Conservation (phyloP, 2,329 filamentous ascomycete species). For the Corynespora cassiicola region DNA sequence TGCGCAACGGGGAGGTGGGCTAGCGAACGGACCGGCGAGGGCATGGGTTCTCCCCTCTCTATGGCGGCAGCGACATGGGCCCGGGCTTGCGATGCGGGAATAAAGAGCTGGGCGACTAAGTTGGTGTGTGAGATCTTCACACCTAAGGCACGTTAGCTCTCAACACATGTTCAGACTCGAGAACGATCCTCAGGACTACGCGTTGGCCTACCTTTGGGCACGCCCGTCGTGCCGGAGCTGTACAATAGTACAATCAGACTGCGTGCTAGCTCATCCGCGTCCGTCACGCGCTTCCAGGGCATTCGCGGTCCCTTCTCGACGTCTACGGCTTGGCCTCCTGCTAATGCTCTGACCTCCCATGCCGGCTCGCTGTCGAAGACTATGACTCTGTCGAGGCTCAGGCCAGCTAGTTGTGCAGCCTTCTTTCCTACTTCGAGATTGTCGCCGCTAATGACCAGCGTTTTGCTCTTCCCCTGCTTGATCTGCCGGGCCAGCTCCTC, state of each 20-base stretch:
- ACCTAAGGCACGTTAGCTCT: conserved; percentile 10
- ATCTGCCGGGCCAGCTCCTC: conserved; percentile 57
- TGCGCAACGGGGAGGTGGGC: conserved; percentile 53
- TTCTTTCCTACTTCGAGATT: conserved; percentile 54
- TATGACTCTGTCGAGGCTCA: conserved; percentile 56
- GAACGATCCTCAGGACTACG: no score
- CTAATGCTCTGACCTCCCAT: conserved; percentile 37
- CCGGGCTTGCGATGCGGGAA: conserved; percentile 20
- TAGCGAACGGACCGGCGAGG: conserved; percentile 42
- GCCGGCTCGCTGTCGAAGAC: conserved; percentile 46
- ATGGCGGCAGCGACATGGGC: conserved; percentile 14
- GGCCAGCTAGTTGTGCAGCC: conserved; percentile 54
- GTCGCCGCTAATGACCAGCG: conserved; percentile 56
- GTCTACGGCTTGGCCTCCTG: conserved; percentile 27
- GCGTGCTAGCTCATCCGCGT: conserved; percentile 51
- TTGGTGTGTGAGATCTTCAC: conserved; percentile 49
- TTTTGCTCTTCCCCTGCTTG: conserved; percentile 44
- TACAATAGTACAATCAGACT: conserved; percentile 52
- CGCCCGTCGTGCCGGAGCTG: conserved; percentile 52
- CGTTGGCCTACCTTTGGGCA: conserved; percentile 41
- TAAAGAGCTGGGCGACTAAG: conserved; percentile 41
- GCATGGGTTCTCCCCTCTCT: conserved; percentile 22
- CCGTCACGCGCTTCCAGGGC: conserved; percentile 60
- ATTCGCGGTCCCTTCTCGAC: conserved; percentile 10
- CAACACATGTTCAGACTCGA: background rate